Evolutionary conservation across 352 stramenopile species (phyloP).

Genomic region (Pythium dissimile): DNA sequence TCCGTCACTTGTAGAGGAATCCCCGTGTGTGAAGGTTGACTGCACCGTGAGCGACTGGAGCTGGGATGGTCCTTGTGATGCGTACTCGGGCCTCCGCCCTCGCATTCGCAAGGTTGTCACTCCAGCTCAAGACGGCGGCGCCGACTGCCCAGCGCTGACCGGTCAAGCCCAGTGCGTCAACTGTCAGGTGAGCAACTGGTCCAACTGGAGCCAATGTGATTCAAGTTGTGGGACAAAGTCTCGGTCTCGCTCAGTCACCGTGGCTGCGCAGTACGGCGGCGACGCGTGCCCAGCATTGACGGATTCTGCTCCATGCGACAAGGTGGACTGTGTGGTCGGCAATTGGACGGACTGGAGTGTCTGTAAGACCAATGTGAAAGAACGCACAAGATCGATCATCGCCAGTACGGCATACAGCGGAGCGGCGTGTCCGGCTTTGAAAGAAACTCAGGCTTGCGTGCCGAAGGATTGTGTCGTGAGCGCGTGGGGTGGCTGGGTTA

Average conservation of each 20-base stretch:
- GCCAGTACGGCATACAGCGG: conserved; percentile 23
- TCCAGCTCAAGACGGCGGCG: conserved; percentile 33
- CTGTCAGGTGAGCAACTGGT: conserved; percentile 35
- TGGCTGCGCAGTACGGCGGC: conserved; percentile 31
- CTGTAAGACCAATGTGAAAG: conserved; percentile 16
- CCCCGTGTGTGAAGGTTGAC: conserved; percentile 25
- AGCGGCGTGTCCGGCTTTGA: conserved; percentile 16
- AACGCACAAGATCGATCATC: conserved; percentile 20
- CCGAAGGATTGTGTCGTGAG: conserved; percentile 26
- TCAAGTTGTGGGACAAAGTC: conserved; percentile 29
- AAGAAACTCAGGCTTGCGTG: conserved; percentile 21
- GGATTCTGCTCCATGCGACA: conserved; percentile 28
- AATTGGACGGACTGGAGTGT: conserved; percentile 40
- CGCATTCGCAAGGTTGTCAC: conserved; percentile 31
- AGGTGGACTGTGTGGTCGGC: conserved; percentile 54
- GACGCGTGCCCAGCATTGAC: conserved; percentile 32
- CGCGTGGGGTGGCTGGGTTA: conserved; percentile 22
- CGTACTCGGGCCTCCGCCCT: conserved; percentile 27
- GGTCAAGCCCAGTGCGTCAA: conserved; percentile 36
- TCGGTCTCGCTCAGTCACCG: conserved; percentile 27
- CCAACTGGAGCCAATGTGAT: conserved; percentile 30
- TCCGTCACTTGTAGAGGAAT: conserved; percentile 34
- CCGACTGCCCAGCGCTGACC: conserved; percentile 32
- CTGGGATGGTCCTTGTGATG: conserved; percentile 30
- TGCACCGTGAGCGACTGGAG: conserved; percentile 46